Conservation (phyloP, 805 yeast species). For the Wickerhamiella allomyrinae region DNA sequence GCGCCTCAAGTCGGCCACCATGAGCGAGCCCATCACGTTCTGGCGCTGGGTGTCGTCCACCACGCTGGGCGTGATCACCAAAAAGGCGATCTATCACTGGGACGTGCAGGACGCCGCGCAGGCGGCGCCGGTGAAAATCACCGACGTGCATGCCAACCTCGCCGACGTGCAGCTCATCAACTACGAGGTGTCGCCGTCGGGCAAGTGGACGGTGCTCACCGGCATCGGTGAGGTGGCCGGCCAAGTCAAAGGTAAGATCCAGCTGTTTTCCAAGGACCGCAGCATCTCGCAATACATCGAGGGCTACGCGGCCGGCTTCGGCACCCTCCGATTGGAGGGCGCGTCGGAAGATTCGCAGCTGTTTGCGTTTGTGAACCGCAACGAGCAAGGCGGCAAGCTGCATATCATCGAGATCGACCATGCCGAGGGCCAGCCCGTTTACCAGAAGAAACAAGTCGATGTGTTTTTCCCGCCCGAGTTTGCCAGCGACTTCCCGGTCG, state of each 20-base stretch:
- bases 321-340: slow-evolving; percentile 58
- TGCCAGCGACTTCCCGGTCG: slow-evolving; percentile 87
- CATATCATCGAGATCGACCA: slow-evolving; percentile 96
- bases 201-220: slow-evolving; percentile 87
- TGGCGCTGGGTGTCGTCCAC: slow-evolving; percentile 85
- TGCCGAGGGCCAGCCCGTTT: slow-evolving; percentile 66
- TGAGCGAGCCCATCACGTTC: slow-evolving; percentile 78
- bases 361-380: slow-evolving; percentile 84
- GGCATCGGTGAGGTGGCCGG: slow-evolving; percentile 93
- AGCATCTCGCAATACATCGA: slow-evolving; percentile 93
- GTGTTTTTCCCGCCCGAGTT: slow-evolving; percentile 96
- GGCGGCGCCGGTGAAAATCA: slow-evolving; percentile 63
- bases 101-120: slow-evolving; percentile 66
- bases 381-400: slow-evolving; percentile 68
- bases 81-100: slow-evolving; percentile 62
- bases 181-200: slow-evolving; percentile 63
- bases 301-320: slow-evolving; percentile 92
- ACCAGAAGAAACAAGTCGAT: slow-evolving; percentile 79
- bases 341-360: slow-evolving; percentile 65
- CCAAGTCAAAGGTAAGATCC: slow-evolving; percentile 91
- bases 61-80: slow-evolving; percentile 73
- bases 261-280: slow-evolving; percentile 75
- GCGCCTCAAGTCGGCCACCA: slow-evolving; percentile 72
- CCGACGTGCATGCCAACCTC: slow-evolving; percentile 72
- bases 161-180: slow-evolving; percentile 76